Evolutionary conservation across 805 yeast species (phyloP).

Genomic region (Lachancea fermentati): DNA sequence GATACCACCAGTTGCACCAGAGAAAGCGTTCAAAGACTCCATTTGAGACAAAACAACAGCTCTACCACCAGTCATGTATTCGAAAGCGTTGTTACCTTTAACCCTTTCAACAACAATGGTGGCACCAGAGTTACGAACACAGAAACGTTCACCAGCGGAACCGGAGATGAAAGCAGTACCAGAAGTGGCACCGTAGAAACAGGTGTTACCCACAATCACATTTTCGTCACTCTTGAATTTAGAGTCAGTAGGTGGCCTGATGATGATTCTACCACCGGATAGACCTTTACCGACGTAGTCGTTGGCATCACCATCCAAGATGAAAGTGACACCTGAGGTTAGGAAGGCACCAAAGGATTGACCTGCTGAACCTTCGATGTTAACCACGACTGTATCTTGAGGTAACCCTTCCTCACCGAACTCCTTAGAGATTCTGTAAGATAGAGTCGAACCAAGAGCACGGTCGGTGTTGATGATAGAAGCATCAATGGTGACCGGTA

Average conservation of each 20-base stretch:
- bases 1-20: conserved; percentile 99
- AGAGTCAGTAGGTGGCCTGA: conserved; percentile 84
- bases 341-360: conserved; percentile 98
- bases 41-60: conserved; percentile 88
- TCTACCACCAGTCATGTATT: conserved; percentile 99
- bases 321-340: conserved; percentile 93
- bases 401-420: conserved; percentile 94
- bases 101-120: conserved; percentile 90
- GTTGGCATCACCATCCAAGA: conserved; percentile 94
- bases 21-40: conserved; percentile 80
- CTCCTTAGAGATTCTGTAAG: conserved; percentile 87
- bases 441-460: conserved; percentile 89
- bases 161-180: conserved; percentile 94
- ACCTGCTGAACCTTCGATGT: conserved; percentile 90
- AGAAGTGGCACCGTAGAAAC: conserved; percentile 95
- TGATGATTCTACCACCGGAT: conserved; percentile 89
- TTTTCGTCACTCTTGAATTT: conserved; percentile 91
- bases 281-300: conserved; percentile 98
- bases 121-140: conserved; percentile 98
- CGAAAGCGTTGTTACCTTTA: conserved; percentile 98
- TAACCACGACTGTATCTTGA: conserved; percentile 91
- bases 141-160: conserved; percentile 97
- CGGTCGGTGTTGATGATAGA: conserved; percentile 94
- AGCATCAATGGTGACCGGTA: conserved; percentile 91
- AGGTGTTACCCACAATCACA: conserved; percentile 94